Base-by-base conservation (phyloP, 2,329 filamentous ascomycete genomes). In the Penicillium hesseltinei region DNA sequence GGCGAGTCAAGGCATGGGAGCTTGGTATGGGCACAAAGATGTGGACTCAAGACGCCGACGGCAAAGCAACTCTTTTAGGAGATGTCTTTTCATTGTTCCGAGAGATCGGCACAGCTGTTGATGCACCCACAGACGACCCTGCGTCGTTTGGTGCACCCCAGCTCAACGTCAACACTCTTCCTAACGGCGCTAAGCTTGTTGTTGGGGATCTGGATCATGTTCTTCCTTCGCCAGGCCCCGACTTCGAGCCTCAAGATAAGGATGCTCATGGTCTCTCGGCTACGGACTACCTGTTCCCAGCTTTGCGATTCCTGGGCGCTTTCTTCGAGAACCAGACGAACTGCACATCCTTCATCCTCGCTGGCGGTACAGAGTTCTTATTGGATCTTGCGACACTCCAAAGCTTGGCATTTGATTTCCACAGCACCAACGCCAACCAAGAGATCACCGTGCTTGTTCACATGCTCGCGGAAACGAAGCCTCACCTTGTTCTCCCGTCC, bases 331-430 rank as follows among this genome's bases (percentile, higher is more conserved):
- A 95, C 68, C 81, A 84, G 56, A 81, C 81, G 35, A 82, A 95
- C 66, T 92, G 89, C 73, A 78, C 81, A 19, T 82, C 84, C 25
- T 93, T 97, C 68, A 86, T 94, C 61, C 85, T 89, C 54, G 83
- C 84, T 49, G 91, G 92, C 56, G 94, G 91, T 7, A 86, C 93
- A 25, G 91, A 97, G 72, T 81, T 89, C 50, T 80, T 97, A 21
- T 80, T 99, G 53, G 91, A 97, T 69, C 85, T 97, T 54, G 88
- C 88, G 40, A 90, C 89, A 53, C 84, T 92, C 31, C 89, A 91
- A 5, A 92, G 91, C 71, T 81, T 97, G 46, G 86, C 91, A 1
- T 86, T 87, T 65, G 84, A 90, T 67, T 88, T 90, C 68, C 83
- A 87, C 39, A 87, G 89, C 40, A 83, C 84, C 6, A 77, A 82